These are phyloP conservation scores for Saccharomycodes ludwigii DNA, from an alignment of 805 yeast genomes.

Conservation along the genomic window DNA sequence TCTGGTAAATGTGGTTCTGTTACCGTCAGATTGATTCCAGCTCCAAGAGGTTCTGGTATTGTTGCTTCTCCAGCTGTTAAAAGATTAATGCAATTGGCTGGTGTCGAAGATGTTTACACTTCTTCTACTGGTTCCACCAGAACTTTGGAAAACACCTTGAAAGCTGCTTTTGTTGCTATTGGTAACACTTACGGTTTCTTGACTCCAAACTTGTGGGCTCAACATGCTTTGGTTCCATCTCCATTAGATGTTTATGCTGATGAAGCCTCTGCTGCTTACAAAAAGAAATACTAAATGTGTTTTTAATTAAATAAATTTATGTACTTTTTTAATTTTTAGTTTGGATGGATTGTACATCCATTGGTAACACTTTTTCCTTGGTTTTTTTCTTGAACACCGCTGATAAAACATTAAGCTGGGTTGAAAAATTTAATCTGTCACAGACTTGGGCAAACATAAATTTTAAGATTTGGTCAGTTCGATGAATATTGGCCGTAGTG, in stretches of 20 bases:
- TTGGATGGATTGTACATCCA: no score
- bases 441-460: no score
- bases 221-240: constrained; percentile 70
- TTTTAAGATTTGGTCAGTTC: no score
- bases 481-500: no score
- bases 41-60: constrained; percentile 99
- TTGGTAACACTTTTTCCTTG: no score
- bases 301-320: constrained; percentile 7
- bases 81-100: constrained; percentile 97
- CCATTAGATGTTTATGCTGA: constrained; percentile 94
- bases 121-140: constrained; percentile 98
- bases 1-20: constrained; percentile 99
- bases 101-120: constrained; percentile 99
- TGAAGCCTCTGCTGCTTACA: constrained; percentile 58
- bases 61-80: constrained; percentile 99
- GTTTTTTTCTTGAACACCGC: no score
- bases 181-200: constrained; percentile 99
- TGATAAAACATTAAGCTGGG: no score
- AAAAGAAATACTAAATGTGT: constrained; percentile 58
- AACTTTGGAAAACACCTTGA: constrained; percentile 99
- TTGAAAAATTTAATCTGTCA: no score
- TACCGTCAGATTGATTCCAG: constrained; percentile 96
- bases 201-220: constrained; percentile 98
- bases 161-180: constrained; percentile 98
- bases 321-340: neutral